These are phyloP conservation scores for Chamaecrista fasciculata DNA, from an alignment of 306 rosid genomes.

Conservation along the genomic window DNA sequence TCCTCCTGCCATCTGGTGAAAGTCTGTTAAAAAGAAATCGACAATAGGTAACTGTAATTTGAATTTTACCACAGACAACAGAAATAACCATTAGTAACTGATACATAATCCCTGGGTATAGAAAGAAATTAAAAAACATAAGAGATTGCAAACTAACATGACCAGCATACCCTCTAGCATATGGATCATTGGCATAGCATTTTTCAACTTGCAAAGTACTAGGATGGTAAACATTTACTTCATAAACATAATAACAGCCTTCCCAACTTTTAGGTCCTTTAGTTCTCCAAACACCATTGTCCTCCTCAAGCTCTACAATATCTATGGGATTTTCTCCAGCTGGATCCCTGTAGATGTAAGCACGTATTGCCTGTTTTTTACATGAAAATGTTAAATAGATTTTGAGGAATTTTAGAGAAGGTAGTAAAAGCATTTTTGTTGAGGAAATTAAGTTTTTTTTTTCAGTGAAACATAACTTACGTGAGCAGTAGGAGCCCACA, in stretches of 20 bases:
- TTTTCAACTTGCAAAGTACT: constrained; percentile 73
- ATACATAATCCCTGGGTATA: constrained; percentile 21
- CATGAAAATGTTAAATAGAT: constrained; percentile 13
- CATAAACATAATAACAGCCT: constrained; percentile 84
- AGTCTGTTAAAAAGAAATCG: constrained; percentile 56
- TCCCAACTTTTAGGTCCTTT: constrained; percentile 82
- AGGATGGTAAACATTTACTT: constrained; percentile 82
- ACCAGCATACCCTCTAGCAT: constrained; percentile 85
- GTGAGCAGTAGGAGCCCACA: constrained; percentile 98
- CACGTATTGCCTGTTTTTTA: constrained; percentile 57
- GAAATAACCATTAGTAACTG: neutral
- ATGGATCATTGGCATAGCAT: constrained; percentile 86
- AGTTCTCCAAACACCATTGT: constrained; percentile 80
- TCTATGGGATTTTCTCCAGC: constrained; percentile 63
- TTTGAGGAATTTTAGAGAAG: neutral
- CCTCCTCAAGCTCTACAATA: constrained; percentile 74
- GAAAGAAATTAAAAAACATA: constrained; percentile 33
- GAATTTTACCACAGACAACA: neutral
- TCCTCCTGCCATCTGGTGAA: constrained; percentile 70
- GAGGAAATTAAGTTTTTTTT: neutral
- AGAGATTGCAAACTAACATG: constrained; percentile 33
- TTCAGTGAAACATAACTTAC: constrained; percentile 38
- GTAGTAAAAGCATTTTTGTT: constrained; percentile 3
- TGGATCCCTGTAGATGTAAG: constrained; percentile 58
- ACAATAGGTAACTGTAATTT: constrained; percentile 10